A percentile compares a stretch with the other conserved stretches of the same genome.
Conservation (phyloP, 2,329 filamentous ascomycete species). For the Pseudocercospora macadamiae region DNA sequence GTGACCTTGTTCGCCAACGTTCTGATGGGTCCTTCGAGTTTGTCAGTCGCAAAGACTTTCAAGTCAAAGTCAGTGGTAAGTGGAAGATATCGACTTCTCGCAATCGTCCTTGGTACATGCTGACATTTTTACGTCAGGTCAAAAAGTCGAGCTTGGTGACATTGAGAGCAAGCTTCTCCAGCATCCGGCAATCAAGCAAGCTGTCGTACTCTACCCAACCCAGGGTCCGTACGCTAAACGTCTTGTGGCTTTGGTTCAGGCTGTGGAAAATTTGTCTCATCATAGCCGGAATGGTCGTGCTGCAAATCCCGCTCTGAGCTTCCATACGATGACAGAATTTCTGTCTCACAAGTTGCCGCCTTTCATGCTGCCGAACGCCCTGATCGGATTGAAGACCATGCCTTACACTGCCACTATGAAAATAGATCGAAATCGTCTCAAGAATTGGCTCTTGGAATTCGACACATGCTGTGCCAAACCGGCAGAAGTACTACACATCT, state of each 20-base stretch:
- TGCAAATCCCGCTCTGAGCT: background rate
- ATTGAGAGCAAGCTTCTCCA: conserved; percentile 63
- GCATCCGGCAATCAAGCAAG: background rate
- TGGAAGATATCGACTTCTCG: too few species aligned
- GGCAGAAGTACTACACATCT: background rate
- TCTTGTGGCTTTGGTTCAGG: background rate
- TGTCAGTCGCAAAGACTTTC: conserved; percentile 70
- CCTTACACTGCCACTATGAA: conserved; percentile 12
- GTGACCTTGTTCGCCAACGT: background rate
- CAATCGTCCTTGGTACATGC: background rate
- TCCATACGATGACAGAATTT: background rate
- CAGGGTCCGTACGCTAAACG: conserved; percentile 4
- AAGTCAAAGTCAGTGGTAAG: conserved; percentile 67
- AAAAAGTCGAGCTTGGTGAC: conserved; percentile 74
- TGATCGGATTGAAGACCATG: conserved; percentile 4
- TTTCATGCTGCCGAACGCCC: conserved; percentile 7
- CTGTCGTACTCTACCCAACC: background rate
- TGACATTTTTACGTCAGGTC: conserved; percentile 50
- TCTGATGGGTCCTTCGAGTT: conserved; percentile 46
- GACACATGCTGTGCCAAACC: background rate
- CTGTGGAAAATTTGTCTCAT: background rate
- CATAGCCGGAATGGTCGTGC: background rate
- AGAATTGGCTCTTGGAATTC: conserved; percentile 2
- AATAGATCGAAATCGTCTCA: conserved; percentile 9
- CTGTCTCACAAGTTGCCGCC: background rate